A percentile compares a stretch with the other conserved stretches of the same genome.
Evolutionary conservation across 805 yeast species (phyloP).

Genomic region (Candida tibetensis): DNA sequence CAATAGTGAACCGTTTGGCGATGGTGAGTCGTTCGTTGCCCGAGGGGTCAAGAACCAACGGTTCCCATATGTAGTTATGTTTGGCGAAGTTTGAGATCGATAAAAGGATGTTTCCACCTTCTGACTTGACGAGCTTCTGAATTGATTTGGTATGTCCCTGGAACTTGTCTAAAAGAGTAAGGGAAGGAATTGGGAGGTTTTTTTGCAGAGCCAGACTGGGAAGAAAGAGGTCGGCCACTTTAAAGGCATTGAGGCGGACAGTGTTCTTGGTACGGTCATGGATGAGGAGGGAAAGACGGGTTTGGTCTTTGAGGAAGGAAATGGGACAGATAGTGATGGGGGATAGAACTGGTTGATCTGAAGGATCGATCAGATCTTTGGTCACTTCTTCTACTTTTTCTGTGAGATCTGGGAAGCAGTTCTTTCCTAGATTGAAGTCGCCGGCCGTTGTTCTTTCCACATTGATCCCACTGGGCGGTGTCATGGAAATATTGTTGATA

Average conservation of each 20-base stretch:
- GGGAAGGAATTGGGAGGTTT: background rate
- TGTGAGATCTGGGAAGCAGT: constrained; percentile 13
- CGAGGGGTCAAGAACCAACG: constrained; percentile 22
- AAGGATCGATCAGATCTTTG: too few relatives aligned
- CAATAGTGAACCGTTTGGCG: constrained; percentile 32
- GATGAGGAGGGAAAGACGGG: constrained; percentile 21
- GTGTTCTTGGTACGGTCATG: constrained; percentile 40
- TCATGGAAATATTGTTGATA: constrained; percentile 48
- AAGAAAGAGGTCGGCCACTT: constrained; percentile 3
- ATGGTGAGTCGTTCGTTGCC: constrained; percentile 21
- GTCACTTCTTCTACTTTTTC: background rate
- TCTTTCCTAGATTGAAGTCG: constrained; percentile 9
- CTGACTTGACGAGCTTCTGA: constrained; percentile 60
- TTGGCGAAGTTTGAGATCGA: constrained; percentile 39
- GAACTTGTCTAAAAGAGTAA: constrained; percentile 43
- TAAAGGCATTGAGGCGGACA: constrained; percentile 22
- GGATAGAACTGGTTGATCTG: background rate
- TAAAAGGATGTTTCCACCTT: constrained; percentile 32
- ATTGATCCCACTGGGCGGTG: constrained; percentile 54
- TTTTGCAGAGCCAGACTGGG: background rate
- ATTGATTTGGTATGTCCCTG: constrained; percentile 89
- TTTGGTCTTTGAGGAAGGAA: constrained; percentile 8
- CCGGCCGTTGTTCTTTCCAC: constrained; percentile 33
- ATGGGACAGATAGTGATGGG: constrained; percentile 18
- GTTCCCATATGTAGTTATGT: constrained; percentile 44